Percentiles rank a stretch among this genome's conserved stretches.
These are phyloP conservation scores for Spirogloea muscicola DNA, from an alignment of 139 green algal species.

Conservation along the genomic window DNA sequence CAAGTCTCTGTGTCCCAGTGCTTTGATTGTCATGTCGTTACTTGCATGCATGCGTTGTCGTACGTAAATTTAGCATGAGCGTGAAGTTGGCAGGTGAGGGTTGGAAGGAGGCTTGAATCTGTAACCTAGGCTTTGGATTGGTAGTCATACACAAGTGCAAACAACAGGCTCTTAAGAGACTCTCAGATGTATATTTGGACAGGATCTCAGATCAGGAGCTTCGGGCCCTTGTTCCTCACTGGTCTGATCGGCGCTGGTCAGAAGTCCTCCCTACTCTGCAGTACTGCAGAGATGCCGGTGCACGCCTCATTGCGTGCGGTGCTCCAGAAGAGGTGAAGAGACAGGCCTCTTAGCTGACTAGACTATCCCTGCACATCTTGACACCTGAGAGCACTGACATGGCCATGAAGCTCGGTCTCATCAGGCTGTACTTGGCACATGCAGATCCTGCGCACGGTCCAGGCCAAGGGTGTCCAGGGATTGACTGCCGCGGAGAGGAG, in stretches of 20 bases:
- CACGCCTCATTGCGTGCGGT: constrained; percentile 29
- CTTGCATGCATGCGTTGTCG: too few species aligned
- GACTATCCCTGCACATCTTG: constrained; percentile 8
- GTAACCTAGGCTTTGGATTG: too few species aligned
- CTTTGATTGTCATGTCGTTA: too few species aligned
- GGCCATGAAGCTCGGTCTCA: background rate
- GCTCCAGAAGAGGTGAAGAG: constrained; percentile 13
- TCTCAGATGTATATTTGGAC: constrained; percentile 6
- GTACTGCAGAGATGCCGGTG: constrained; percentile 27
- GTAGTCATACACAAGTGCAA: too few species aligned
- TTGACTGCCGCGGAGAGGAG: constrained; percentile 4
- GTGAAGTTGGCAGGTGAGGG: too few species aligned
- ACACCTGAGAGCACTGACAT: background rate
- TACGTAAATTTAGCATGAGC: too few species aligned
- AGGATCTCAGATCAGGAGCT: constrained; percentile 40
- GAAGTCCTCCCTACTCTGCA: constrained; percentile 35
- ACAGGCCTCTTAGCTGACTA: background rate
- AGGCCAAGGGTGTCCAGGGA: constrained; percentile 14
- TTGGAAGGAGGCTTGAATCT: too few species aligned
- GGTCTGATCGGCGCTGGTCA: constrained; percentile 14
- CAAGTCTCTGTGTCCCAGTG: too few species aligned
- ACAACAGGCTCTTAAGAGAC: too few species aligned
- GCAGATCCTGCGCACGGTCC: constrained; percentile 37
- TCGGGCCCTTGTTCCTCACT: background rate
- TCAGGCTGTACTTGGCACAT: background rate